These are phyloP conservation scores for Saccharomycopsis microspora DNA, from an alignment of 805 yeast genomes.

Conservation along the genomic window DNA sequence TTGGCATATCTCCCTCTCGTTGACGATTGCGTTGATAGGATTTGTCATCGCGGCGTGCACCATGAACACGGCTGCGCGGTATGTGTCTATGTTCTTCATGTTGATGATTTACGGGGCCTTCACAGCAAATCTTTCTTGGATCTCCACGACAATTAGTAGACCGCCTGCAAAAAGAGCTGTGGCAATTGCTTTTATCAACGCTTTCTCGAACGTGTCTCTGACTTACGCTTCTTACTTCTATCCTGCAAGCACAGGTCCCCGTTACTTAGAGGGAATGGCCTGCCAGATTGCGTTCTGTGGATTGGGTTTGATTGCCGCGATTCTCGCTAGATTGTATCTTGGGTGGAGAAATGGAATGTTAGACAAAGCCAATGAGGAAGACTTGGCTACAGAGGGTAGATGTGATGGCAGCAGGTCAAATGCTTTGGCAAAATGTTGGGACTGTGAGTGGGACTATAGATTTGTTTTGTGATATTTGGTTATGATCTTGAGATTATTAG, in stretches of 20 bases:
- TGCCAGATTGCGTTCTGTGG: slow-evolving; percentile 38
- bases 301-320: slow-evolving; percentile 29
- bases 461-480: not conserved
- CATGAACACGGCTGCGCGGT: slow-evolving; percentile 43
- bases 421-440: slow-evolving; percentile 5
- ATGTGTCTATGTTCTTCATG: slow-evolving; percentile 50
- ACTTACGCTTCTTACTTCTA: slow-evolving; percentile 45
- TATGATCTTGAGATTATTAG: not conserved
- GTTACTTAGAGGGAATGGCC: slow-evolving; percentile 34
- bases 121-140: slow-evolving; percentile 42
- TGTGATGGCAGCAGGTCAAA: slow-evolving; percentile 4
- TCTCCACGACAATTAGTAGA: slow-evolving; percentile 43
- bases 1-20: slow-evolving; percentile 35
- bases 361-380: slow-evolving; percentile 11
- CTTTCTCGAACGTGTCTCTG: slow-evolving; percentile 43
- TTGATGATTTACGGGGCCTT: slow-evolving; percentile 43
- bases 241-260: slow-evolving; percentile 33
- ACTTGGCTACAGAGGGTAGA: slow-evolving; percentile 12
- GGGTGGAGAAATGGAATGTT: slow-evolving; percentile 11
- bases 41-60: slow-evolving; percentile 40
- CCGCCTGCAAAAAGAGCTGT: slow-evolving; percentile 52
- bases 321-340: slow-evolving; percentile 29
- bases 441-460: slow-evolving; percentile 11
- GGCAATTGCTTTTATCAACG: slow-evolving; percentile 45
- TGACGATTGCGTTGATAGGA: slow-evolving; percentile 30